Base-by-base conservation (phyloP, 768 basidiomycete genomes). In the Glaciozyma antarctica region DNA sequence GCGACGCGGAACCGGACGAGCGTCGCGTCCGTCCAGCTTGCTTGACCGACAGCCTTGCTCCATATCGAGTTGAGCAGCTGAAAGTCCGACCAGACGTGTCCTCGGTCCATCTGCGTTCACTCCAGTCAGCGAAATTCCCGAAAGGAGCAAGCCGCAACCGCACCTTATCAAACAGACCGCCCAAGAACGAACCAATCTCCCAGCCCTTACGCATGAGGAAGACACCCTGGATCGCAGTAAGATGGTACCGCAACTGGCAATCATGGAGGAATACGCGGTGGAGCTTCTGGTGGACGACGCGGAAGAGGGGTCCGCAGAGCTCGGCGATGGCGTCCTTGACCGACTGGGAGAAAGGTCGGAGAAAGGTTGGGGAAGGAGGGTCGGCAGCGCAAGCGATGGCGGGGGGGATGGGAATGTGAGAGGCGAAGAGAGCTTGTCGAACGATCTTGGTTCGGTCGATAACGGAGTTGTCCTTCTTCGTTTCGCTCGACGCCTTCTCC, bases 201-300 rank as follows among this genome's bases (percentile, higher is more conserved):
- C 32, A 56, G 8, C 55, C 55, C 10, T 56, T 56, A 1, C 55
- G 55, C 55, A 56, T 56, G 55, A 56, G 55, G 38, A 38, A 56
- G 30, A 56, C 32, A 38, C 55, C 55, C n/a, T 56, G 55, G 21
- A 56, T 56, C 38, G 55, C 55, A n/a, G 22, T 22, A n/a, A 56
- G 38, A n/a, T 56, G 55, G 10, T 41, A 34, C 12, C n/a, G 30
- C 13, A 56, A 24, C 34, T 24, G 22, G 22, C 30, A 38, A 4
- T 56, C 55, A 10, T 56, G 38, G 55, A 38, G 16, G 8, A 56
- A n/a, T 21, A 56, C 55, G 32, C 55, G 55, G 17, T 56, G 55
- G 21, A 56, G 55, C 10, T 41, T 38, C 22, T n/a, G 13, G 55
- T 56, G 55, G 55, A 56, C 22, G 34, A 24, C 8, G 30, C 9